A percentile compares a stretch with the other conserved stretches of the same genome.
phyloP scores from a whole-genome alignment of 495 filamentous ascomycete species.

The Podospora anserina region DNA sequence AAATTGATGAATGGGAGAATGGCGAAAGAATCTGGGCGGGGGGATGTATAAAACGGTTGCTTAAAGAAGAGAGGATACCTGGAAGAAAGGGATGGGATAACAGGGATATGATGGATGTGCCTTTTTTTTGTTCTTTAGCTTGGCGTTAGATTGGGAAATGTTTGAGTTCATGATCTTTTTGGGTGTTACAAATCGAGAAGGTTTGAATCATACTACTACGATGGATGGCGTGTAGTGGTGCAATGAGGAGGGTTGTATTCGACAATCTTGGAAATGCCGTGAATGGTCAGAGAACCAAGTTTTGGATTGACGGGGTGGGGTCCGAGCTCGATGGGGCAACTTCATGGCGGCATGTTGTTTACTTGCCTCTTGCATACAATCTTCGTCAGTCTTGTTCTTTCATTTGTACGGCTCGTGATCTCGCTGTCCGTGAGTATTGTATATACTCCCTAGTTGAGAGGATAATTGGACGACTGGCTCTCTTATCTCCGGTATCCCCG shows the following conservation, averaged over 20 bases:
- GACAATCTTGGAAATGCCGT: background rate
- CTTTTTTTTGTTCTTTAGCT: background rate
- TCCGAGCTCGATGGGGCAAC: background rate
- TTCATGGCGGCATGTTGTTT: background rate
- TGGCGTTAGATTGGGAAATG: background rate
- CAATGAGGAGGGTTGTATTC: background rate
- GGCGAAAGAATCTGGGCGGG: background rate
- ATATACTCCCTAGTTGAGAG: background rate
- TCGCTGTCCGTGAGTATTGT: background rate
- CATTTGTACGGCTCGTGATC: background rate
- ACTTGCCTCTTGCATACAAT: background rate
- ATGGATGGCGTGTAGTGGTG: background rate
- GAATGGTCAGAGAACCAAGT: background rate
- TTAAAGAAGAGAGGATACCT: background rate
- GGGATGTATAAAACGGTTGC: background rate
- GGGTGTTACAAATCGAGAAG: background rate
- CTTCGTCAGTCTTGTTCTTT: background rate
- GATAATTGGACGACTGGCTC: background rate
- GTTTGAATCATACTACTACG: background rate
- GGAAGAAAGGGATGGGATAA: background rate
- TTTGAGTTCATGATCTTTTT: background rate
- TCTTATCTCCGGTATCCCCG: background rate
- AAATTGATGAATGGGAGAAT: background rate
- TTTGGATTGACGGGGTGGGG: background rate
- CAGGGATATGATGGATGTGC: background rate